Evolutionary conservation across 345 rosid genomes (phyloP).

Genomic region (Arabis hirsuta): DNA sequence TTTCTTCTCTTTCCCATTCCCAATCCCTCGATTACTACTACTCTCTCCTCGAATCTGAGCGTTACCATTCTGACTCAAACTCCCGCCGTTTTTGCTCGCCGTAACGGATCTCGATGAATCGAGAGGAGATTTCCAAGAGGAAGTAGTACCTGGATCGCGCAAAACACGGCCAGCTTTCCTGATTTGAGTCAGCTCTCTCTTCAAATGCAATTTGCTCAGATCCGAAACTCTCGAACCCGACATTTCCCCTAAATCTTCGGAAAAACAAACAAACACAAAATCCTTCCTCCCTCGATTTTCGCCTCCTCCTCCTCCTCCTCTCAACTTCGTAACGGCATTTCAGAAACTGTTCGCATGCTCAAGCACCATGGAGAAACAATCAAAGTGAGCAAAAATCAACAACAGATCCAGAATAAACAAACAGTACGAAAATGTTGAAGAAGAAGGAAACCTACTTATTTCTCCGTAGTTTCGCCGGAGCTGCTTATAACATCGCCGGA

Average conservation of each 20-base stretch:
- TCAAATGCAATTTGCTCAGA: constrained; percentile 79
- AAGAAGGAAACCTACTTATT: not conserved
- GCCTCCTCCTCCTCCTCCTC: constrained; percentile 1
- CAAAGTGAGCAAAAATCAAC: constrained; percentile 7
- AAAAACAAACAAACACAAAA: not conserved
- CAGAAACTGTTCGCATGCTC: constrained; percentile 1
- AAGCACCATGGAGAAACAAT: constrained; percentile 25
- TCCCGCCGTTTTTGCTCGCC: constrained; percentile 33
- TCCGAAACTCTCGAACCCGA: constrained; percentile 64
- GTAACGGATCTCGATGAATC: constrained; percentile 69
- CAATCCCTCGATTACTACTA: constrained; percentile 26
- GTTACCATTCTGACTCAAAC: constrained; percentile 38
- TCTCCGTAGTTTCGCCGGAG: not conserved
- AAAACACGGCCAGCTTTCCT: constrained; percentile 81
- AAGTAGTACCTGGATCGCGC: constrained; percentile 92
- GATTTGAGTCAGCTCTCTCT: constrained; percentile 90
- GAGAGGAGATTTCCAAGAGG: constrained; percentile 82
- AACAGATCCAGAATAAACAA: constrained; percentile 30
- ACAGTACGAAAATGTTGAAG: constrained; percentile 20
- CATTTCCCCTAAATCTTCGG: constrained; percentile 39
- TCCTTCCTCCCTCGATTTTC: not conserved
- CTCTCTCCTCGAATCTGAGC: constrained; percentile 42
- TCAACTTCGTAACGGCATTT: constrained; percentile 30
- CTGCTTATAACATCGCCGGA: not conserved
- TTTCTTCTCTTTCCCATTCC: constrained; percentile 54